These are phyloP conservation scores for Lyophyllum decastes DNA, from an alignment of 768 basidiomycete genomes.

Conservation along the genomic window DNA sequence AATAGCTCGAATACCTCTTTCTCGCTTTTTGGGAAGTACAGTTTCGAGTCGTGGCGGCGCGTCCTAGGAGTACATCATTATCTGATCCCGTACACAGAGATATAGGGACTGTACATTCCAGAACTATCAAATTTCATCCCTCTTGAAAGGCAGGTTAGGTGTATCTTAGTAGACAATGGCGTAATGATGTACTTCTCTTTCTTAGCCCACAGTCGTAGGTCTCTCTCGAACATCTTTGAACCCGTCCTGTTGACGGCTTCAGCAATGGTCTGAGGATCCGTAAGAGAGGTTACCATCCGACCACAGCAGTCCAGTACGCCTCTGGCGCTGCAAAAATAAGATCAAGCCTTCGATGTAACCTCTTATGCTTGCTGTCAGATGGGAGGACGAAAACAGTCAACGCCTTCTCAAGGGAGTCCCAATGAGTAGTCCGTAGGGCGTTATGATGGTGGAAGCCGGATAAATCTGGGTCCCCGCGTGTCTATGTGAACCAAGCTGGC, in stretches of 20 bases:
- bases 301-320: slow-evolving; percentile 85
- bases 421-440: slow-evolving; percentile 56
- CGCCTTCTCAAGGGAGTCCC: slow-evolving; percentile 84
- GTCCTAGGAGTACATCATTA: slow-evolving; percentile 39
- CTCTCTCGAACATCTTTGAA: slow-evolving; percentile 87
- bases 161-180: background rate
- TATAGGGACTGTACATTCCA: slow-evolving; percentile 60
- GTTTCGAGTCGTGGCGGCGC: slow-evolving; percentile 62
- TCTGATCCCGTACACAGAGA: background rate
- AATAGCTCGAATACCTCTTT: slow-evolving; percentile 72
- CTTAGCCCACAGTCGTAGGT: slow-evolving; percentile 77
- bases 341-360: slow-evolving; percentile 72
- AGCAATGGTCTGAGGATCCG: background rate
- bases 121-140: slow-evolving; percentile 86
- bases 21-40: slow-evolving; percentile 63
- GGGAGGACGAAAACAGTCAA: slow-evolving; percentile 80
- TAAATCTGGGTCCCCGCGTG: slow-evolving; percentile 42
- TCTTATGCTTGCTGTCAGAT: slow-evolving; percentile 28
- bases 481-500: background rate
- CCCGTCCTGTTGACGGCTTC: slow-evolving; percentile 60
- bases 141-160: slow-evolving; percentile 31
- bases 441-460: slow-evolving; percentile 61
- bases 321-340: slow-evolving; percentile 78
- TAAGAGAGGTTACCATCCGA: slow-evolving; percentile 67
- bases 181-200: slow-evolving; percentile 45